Percentiles rank a stretch among this genome's conserved stretches.
Evolutionary conservation across 495 filamentous ascomycete species (phyloP).

Genomic region (Chaetomium fimeti): DNA sequence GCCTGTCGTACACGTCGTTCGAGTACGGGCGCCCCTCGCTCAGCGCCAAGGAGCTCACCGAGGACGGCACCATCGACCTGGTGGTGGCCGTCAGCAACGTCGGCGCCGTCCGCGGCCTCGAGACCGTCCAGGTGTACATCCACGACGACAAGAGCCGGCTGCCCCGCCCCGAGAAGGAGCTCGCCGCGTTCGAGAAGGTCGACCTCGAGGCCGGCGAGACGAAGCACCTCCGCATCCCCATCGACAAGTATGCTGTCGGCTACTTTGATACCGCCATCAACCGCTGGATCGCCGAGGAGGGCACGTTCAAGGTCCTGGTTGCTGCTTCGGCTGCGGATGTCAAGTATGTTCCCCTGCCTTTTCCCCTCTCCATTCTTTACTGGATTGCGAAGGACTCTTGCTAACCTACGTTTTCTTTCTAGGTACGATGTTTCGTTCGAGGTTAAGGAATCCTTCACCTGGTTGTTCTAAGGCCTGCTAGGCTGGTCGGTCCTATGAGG

Average conservation of each 20-base stretch:
- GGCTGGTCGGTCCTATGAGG: no score
- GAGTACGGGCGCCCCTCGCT: slow-evolving; percentile 61
- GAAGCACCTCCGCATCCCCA: slow-evolving; percentile 59
- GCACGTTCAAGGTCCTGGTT: slow-evolving; percentile 65
- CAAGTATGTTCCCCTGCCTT: slow-evolving; percentile 35
- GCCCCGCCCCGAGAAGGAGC: slow-evolving; percentile 70
- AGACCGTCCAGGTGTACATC: slow-evolving; percentile 80
- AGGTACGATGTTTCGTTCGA: slow-evolving; percentile 54
- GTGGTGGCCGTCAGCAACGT: slow-evolving; percentile 68
- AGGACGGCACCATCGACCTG: slow-evolving; percentile 56
- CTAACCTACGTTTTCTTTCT: slow-evolving; percentile 14
- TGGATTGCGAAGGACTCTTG: neutral
- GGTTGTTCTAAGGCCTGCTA: slow-evolving; percentile 44
- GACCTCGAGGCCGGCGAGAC: slow-evolving; percentile 66
- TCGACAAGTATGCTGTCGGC: slow-evolving; percentile 75
- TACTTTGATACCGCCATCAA: slow-evolving; percentile 73
- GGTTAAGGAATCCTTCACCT: slow-evolving; percentile 58
- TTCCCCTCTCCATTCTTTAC: neutral
- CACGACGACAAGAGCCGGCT: slow-evolving; percentile 53
- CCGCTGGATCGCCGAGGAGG: slow-evolving; percentile 78
- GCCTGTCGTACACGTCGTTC: slow-evolving; percentile 79
- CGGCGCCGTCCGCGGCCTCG: slow-evolving; percentile 62
- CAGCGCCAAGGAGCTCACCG: slow-evolving; percentile 46
- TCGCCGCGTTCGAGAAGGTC: slow-evolving; percentile 80
- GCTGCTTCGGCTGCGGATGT: slow-evolving; percentile 53